A percentile compares a stretch with the other conserved stretches of the same genome.
Evolutionary conservation across 2,329 filamentous ascomycete genomes (phyloP).

Genomic region (Nigrospora oryzae): DNA sequence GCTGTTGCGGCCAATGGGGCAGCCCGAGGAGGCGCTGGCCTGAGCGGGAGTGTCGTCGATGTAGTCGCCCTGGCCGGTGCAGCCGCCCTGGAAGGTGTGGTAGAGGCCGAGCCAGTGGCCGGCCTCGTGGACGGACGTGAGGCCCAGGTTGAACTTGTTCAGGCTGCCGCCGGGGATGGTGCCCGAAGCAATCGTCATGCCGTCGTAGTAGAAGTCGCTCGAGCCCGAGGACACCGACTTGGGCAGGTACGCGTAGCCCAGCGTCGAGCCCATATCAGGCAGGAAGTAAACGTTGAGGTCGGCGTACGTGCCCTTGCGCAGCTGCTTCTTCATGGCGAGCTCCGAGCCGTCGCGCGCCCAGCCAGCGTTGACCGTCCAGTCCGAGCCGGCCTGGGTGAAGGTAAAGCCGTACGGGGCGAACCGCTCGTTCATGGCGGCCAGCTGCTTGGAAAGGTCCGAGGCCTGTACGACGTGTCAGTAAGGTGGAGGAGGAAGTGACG

Average conservation of each 20-base stretch:
- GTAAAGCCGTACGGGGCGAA: slow-evolving; percentile 28
- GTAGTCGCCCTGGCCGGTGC: slow-evolving; percentile 19
- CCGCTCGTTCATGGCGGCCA: slow-evolving; percentile 29
- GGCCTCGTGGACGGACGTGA: slow-evolving; percentile 22
- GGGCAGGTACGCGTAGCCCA: slow-evolving; percentile 2
- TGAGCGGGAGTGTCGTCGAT: slow-evolving; percentile 26
- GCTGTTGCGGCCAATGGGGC: slow-evolving; percentile 1
- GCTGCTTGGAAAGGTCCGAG: slow-evolving; percentile 16
- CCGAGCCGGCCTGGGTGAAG: slow-evolving; percentile 29
- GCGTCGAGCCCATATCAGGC: background rate
- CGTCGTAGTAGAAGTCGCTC: slow-evolving; percentile 14
- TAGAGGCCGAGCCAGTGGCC: slow-evolving; percentile 28
- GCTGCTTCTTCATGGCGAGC: slow-evolving; percentile 26
- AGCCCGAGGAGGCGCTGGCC: slow-evolving; percentile 7
- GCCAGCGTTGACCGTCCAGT: slow-evolving; percentile 29
- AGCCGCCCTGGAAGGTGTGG: slow-evolving; percentile 26
- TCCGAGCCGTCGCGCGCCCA: slow-evolving; percentile 27
- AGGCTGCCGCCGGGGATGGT: slow-evolving; percentile 9
- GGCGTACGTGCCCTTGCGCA: slow-evolving; percentile 28
- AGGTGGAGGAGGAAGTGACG: background rate
- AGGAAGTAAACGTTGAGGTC: slow-evolving; percentile 28
- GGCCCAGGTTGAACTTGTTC: slow-evolving; percentile 16
- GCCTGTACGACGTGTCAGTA: slow-evolving; percentile 9
- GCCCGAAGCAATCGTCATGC: slow-evolving; percentile 8
- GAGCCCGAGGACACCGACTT: slow-evolving; percentile 6